Evolutionary conservation across 805 yeast species (phyloP).

Genomic region (Nakazawaea populi): DNA sequence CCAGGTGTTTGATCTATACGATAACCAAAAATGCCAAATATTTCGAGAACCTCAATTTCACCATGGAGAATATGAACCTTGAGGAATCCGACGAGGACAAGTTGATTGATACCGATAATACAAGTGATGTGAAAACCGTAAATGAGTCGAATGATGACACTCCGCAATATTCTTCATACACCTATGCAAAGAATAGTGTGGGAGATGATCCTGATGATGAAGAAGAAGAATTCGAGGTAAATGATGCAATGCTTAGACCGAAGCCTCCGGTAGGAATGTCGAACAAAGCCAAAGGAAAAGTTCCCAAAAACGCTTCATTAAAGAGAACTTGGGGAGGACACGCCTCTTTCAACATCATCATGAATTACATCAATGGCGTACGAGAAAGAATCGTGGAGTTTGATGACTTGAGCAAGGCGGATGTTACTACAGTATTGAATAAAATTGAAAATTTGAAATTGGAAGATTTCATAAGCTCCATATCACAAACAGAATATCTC

Average conservation of each 20-base stretch:
- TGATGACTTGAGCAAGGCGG: conserved; percentile 15
- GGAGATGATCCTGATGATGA: not conserved
- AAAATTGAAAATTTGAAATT: conserved; percentile 35
- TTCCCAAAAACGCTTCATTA: conserved; percentile 43
- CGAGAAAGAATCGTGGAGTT: conserved; percentile 28
- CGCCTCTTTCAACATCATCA: conserved; percentile 37
- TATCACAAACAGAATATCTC: conserved; percentile 33
- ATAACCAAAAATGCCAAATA: conserved; percentile 30
- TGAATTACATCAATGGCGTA: conserved; percentile 27
- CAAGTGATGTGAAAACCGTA: too few species aligned
- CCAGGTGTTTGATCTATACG: conserved; percentile 48
- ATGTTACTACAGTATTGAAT: conserved; percentile 28
- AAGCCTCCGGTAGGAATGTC: conserved; percentile 59
- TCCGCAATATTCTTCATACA: not conserved
- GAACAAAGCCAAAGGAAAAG: conserved; percentile 44
- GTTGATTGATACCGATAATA: not conserved
- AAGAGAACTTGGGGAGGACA: conserved; percentile 52
- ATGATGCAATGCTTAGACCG: conserved; percentile 38
- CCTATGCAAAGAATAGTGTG: not conserved
- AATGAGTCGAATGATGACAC: not conserved
- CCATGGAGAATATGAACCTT: conserved; percentile 8
- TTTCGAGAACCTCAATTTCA: conserved; percentile 5
- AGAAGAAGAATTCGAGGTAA: conserved; percentile 23
- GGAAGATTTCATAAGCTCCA: conserved; percentile 12
- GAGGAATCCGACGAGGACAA: not conserved